Base-by-base conservation (phyloP, 768 basidiomycete genomes). In the Suillus ampliporus region DNA sequence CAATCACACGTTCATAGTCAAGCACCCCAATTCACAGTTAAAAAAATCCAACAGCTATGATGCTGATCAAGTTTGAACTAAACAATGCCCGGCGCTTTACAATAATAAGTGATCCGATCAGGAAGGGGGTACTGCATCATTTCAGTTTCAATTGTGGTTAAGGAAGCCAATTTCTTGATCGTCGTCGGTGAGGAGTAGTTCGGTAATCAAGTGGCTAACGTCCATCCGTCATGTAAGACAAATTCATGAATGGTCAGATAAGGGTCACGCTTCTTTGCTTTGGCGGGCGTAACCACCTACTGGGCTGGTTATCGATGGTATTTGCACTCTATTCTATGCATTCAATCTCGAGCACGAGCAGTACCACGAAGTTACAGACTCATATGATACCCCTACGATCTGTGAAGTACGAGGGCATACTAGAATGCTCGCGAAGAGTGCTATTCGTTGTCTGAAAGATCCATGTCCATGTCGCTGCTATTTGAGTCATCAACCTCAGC, bases 101-200 rank as follows among this genome's bases (percentile, higher is more conserved):
- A 57, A 47, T 17, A 17, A 47, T 41, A 23, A 41, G 52, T 17
- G 43, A 26, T 14, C 37, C 41, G 1, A 4, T 5, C n/a, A n/a
- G n/a, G n/a, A n/a, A n/a, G n/a, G n/a, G n/a, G n/a, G n/a, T n/a
- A n/a, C n/a, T n/a, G 62, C 68, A 76, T 67, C 17, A 65, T 68
- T 60, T 72, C 62, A 17, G 65, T 50, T 69, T 77, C 76, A 60
- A 76, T 66, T n/a, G n/a, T n/a, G n/a, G n/a, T n/a, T n/a, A n/a
- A n/a, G 17, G 53, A 58, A 37, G 15, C 26, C n/a, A 60, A 17
- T 14, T 58, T 9, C 15, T 59, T 28, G 51, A 67, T n/a, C 54
- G 15, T 65, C 65, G 4, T 43, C 5, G 21, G 53, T 23, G 37
- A 67, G 59, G 43, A 75, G 66, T n/a, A 73, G 68, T 43, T 76